Conservation (phyloP, 768 basidiomycete species). For the Lyophyllum atratum region DNA sequence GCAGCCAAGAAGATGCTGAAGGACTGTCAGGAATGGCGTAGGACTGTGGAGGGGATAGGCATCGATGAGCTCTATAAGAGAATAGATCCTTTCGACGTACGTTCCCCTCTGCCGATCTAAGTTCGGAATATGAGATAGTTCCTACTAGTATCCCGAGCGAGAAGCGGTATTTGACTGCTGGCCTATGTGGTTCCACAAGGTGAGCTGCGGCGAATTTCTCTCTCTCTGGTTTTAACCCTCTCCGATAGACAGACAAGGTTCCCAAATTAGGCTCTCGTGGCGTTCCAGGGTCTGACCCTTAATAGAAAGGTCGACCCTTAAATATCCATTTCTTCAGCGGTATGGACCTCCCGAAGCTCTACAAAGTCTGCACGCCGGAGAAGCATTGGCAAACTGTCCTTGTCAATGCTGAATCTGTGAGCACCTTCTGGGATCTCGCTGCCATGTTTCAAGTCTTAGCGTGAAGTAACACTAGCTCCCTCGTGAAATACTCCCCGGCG, state of each 20-base stretch:
- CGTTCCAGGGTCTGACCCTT: slow-evolving; percentile 2
- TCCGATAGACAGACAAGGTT: slow-evolving; percentile 69
- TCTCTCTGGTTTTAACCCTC: background rate
- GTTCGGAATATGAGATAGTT: background rate
- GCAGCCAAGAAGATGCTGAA: slow-evolving; percentile 66
- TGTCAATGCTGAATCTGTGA: slow-evolving; percentile 62
- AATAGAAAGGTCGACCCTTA: slow-evolving; percentile 68
- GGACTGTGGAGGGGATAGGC: slow-evolving; percentile 61
- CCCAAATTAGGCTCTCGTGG: background rate
- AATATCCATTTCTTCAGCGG: slow-evolving; percentile 67
- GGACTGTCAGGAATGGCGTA: slow-evolving; percentile 71
- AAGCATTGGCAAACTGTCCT: slow-evolving; percentile 64
- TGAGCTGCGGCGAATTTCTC: slow-evolving; percentile 22
- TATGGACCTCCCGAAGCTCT: slow-evolving; percentile 58
- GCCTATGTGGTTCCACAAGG: slow-evolving; percentile 83
- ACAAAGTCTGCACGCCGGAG: slow-evolving; percentile 58
- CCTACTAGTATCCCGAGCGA: slow-evolving; percentile 64
- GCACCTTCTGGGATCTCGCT: slow-evolving; percentile 2
- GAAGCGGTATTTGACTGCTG: slow-evolving; percentile 71
- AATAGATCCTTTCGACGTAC: slow-evolving; percentile 72
- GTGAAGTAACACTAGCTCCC: slow-evolving; percentile 39
- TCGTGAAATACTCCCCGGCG: slow-evolving; percentile 69
- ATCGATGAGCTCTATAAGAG: slow-evolving; percentile 63
- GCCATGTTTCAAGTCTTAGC: background rate
- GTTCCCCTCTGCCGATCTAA: slow-evolving; percentile 21